phyloP scores from a whole-genome alignment of 352 stramenopile genomes.

The Albugo laibachii region DNA sequence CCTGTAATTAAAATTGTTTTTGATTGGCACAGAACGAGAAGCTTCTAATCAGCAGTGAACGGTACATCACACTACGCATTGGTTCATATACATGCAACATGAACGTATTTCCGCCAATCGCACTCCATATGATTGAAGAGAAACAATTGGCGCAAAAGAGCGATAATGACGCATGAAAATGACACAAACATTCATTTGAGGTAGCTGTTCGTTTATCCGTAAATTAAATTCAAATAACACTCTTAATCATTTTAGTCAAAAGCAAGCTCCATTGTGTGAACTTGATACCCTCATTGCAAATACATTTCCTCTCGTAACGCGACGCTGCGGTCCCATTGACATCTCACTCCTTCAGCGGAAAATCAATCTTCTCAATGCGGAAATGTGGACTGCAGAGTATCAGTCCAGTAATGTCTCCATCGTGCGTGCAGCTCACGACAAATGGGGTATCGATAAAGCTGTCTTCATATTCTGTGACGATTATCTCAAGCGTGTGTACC shows the following conservation, averaged over 20 bases:
- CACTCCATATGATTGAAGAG: no score
- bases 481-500: conserved; percentile 90
- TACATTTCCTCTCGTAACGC: conserved; percentile 25
- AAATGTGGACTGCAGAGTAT: conserved; percentile 42
- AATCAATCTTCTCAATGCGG: conserved; percentile 18
- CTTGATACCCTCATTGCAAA: conserved; percentile 19
- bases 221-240: background rate
- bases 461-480: conserved; percentile 98
- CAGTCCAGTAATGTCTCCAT: conserved; percentile 84
- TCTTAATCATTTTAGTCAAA: conserved; percentile 20
- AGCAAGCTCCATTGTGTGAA: conserved; percentile 41
- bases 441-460: conserved; percentile 96
- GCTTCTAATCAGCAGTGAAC: no score
- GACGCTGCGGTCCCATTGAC: conserved; percentile 38
- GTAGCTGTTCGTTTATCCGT: no score
- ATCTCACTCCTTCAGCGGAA: conserved; percentile 37
- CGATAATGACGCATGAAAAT: no score
- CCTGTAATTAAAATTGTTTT: no score
- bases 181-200: no score
- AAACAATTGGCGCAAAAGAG: no score
- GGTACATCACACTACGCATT: no score
- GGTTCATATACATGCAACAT: no score
- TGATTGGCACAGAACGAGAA: no score
- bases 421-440: conserved; percentile 88
- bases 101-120: no score